Conservation (phyloP, 257 asterid species). For the Plectranthus barbatus region DNA sequence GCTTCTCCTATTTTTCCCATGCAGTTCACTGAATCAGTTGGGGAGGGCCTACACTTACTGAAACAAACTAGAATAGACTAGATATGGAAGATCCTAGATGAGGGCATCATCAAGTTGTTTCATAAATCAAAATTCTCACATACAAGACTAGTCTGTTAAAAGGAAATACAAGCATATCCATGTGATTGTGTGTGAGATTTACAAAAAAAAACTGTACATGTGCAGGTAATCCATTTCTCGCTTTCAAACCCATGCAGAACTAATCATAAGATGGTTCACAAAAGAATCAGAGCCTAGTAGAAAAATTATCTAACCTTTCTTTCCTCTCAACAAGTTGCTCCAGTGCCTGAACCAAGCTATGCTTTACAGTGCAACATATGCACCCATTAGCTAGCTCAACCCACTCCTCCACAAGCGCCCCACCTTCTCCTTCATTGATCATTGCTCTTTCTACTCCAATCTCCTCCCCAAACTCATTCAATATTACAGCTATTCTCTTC, state of each 20-base stretch:
- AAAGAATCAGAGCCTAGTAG: background rate
- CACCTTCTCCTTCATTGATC: conserved; percentile 95
- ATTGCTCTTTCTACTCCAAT: conserved; percentile 96
- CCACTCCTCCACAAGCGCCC: conserved; percentile 96
- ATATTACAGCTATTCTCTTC: conserved; percentile 86
- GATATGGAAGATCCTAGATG: background rate
- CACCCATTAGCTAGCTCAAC: conserved; percentile 97
- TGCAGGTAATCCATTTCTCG: background rate
- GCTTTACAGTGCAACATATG: conserved; percentile 93
- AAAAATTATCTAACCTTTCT: conserved; percentile 48
- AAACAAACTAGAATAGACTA: background rate
- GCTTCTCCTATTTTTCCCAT: background rate
- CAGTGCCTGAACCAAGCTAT: conserved; percentile 94
- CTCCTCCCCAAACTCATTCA: conserved; percentile 95
- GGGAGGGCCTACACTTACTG: background rate
- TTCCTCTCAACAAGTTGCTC: conserved; percentile 97
- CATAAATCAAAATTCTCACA: background rate
- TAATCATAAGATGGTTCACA: background rate
- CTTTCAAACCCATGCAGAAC: background rate
- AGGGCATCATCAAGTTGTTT: background rate
- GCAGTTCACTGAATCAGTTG: background rate
- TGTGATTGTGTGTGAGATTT: background rate
- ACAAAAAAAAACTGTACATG: background rate
- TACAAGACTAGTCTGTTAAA: background rate
- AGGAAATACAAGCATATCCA: background rate